These are phyloP conservation scores for Podospora sp. DNA, from an alignment of 495 filamentous ascomycete genomes.

Conservation along the genomic window DNA sequence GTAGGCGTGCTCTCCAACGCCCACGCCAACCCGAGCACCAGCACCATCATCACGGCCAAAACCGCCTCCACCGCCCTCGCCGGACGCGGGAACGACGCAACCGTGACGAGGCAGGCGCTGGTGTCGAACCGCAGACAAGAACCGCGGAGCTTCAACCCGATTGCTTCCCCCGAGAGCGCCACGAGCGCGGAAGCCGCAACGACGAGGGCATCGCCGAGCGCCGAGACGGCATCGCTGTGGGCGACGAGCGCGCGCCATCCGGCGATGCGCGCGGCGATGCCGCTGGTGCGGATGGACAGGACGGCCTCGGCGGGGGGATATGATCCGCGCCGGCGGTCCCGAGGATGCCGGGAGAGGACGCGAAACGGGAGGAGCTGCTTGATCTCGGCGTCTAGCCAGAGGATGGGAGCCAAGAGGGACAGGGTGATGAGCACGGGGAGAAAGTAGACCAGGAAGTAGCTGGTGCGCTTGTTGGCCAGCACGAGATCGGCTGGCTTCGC, in stretches of 20 bases:
- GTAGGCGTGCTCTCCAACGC: not conserved
- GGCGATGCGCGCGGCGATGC: not conserved
- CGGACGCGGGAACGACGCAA: conserved; percentile 14
- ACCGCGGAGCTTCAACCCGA: conserved; percentile 19
- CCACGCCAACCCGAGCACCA: not conserved
- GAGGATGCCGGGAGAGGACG: not conserved
- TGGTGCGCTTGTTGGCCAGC: not conserved
- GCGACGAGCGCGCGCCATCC: not conserved
- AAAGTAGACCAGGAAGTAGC: conserved; percentile 18
- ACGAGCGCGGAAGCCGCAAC: conserved; percentile 4
- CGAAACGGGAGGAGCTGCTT: conserved; percentile 17
- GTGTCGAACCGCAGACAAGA: conserved; percentile 3
- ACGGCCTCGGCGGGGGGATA: not conserved
- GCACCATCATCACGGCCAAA: conserved; percentile 7
- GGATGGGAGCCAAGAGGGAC: conserved; percentile 1
- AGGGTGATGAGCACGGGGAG: conserved; percentile 12
- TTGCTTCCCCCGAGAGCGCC: conserved; percentile 14
- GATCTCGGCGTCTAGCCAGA: conserved; percentile 15
- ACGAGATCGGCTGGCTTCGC: conserved; percentile 5
- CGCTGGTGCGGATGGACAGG: not conserved
- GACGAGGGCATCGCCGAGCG: conserved; percentile 3
- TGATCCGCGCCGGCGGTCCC: not conserved
- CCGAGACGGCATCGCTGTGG: conserved; percentile 6
- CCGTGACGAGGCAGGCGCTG: conserved; percentile 12
- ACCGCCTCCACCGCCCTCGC: conserved; percentile 18